Conservation (phyloP, 2,329 filamentous ascomycete genomes). For the Diaporthe destruens region DNA sequence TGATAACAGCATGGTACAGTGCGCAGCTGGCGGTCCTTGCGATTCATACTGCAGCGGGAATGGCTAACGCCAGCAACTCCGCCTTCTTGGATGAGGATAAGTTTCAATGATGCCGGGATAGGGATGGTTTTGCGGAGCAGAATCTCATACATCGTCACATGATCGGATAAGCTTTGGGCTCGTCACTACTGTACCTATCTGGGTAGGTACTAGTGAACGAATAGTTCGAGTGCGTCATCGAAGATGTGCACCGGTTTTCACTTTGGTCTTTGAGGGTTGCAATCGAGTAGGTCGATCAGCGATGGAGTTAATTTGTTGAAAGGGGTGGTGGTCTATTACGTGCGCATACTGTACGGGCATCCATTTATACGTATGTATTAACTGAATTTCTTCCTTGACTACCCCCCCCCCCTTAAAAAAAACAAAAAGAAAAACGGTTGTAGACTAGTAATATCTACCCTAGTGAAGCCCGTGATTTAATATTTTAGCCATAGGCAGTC, state of each 20-base stretch:
- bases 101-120: not conserved
- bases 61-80: conserved; percentile 9
- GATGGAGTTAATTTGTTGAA: not conserved
- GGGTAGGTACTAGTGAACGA: too few relatives aligned
- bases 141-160: not conserved
- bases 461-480: too few relatives aligned
- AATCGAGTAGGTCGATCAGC: not conserved
- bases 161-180: not conserved
- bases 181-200: not conserved
- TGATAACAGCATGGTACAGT: conserved; percentile 9
- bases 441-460: too few relatives aligned
- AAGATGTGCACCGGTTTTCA: not conserved
- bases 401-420: too few relatives aligned
- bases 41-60: conserved; percentile 17
- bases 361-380: too few relatives aligned
- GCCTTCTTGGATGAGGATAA: conserved; percentile 1
- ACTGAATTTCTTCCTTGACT: too few relatives aligned
- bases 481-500: too few relatives aligned
- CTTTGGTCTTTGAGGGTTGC: not conserved
- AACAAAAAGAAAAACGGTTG: too few relatives aligned
- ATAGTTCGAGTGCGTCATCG: not conserved
- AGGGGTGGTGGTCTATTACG: not conserved
- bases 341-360: conserved; percentile 5
- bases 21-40: conserved; percentile 14
- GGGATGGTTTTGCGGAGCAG: not conserved